Evolutionary conservation across 441 rosid genomes (phyloP), one percentile per base, ranked within the genome.

Genomic region (Jatropha podagrica): DNA sequence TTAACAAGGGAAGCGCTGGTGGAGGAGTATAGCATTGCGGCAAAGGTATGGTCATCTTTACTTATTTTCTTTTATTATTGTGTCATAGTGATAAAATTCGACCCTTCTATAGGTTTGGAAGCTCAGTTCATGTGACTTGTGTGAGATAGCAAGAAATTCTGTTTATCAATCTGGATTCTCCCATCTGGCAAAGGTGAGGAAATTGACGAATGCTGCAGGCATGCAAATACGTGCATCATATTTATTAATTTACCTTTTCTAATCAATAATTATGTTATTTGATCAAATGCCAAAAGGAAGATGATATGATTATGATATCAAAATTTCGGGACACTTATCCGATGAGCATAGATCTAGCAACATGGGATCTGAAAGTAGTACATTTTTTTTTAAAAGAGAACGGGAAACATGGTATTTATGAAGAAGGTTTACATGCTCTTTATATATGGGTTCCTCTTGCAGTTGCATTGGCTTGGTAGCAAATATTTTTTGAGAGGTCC

Each of bases 151-250:
- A 4, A 86, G 96, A 76, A 91, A 89, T 70, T 89, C 96, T 42
- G 91, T 91, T 10, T 87, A 89, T 68, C 93, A 91, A 77, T 89
- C 93, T 27, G 96, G 93, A 63, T 91, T 91, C 79, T 85, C 88
- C 26, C 93, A 91, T 73, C 56, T 61, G 38, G 84, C 85, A 71
- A 91, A 89, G 92, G 93, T 89, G 73, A 72, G 81, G n/a, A 48
- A 42, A 42, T 58, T 70, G 56, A 17, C 4, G 44, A 68, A 75
- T 48, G 65, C 54, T 44, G 20, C 20, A 27, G 23, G 44, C 72
- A 32, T 15, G 67, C 54, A 26, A 60, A 13, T 18, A 5, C 10
- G 42, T 44, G 26, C 59, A 55, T n/a, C 4, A 15, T 0, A 32
- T 8, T 58, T 67, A 14, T 32, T 65, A 38, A 48, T 73, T 26